Evolutionary conservation across 805 yeast genomes (phyloP).

Genomic region (Candida coleopterorum): DNA sequence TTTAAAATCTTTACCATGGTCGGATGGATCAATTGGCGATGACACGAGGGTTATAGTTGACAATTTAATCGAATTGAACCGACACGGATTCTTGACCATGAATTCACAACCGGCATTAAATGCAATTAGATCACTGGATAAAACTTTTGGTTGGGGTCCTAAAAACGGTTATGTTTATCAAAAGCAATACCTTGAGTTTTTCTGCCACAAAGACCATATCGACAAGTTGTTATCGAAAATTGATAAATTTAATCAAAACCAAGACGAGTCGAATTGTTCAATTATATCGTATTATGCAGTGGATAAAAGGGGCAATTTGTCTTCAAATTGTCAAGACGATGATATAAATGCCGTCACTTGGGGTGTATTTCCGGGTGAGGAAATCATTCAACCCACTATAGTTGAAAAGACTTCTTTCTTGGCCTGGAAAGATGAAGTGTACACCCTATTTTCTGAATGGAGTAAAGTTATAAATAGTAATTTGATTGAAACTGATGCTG

Average conservation of each 20-base stretch:
- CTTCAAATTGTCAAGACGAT: conserved; percentile 66
- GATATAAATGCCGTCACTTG: conserved; percentile 94
- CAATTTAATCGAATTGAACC: conserved; percentile 60
- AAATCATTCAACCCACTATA: conserved; percentile 91
- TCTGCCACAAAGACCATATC: conserved; percentile 58
- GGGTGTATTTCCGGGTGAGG: conserved; percentile 97
- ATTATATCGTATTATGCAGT: conserved; percentile 77
- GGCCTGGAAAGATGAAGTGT: conserved; percentile 98
- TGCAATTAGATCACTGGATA: conserved; percentile 67
- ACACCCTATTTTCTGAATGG: conserved; percentile 82
- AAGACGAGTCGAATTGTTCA: conserved; percentile 34
- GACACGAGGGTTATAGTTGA: conserved; percentile 64
- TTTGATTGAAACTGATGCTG: conserved; percentile 26
- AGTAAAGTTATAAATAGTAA: conserved; percentile 42
- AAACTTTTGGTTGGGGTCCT: conserved; percentile 93
- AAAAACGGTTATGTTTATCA: conserved; percentile 88
- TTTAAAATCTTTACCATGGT: conserved; percentile 83
- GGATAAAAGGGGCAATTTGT: conserved; percentile 49
- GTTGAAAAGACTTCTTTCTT: conserved; percentile 87
- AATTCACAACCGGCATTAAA: conserved; percentile 94
- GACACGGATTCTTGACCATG: conserved; percentile 68
- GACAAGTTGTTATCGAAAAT: conserved; percentile 36
- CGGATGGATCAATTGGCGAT: conserved; percentile 79
- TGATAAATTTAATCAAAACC: conserved; percentile 36
- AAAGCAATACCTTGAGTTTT: conserved; percentile 85